Evolutionary conservation across 495 filamentous ascomycete genomes (phyloP), one percentile per base, ranked within the genome.

Genomic region (Talaromyces nanjingensis): DNA sequence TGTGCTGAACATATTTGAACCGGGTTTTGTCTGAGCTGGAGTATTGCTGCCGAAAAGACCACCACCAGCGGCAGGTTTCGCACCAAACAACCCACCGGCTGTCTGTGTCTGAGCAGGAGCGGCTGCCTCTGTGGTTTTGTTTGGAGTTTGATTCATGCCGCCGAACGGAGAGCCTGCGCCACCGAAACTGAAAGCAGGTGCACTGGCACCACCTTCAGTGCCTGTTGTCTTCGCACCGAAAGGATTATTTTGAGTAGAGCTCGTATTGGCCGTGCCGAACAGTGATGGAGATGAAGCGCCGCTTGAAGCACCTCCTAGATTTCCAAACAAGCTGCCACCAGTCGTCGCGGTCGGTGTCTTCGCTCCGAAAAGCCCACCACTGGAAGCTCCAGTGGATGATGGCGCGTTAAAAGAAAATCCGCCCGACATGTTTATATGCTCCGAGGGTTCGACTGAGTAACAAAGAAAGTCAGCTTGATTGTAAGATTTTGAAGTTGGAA

Each of bases 61-160:
- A 29, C 69, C 67, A 27, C 67, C 71, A 37, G 73, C 64, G 25
- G 69, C 66, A 18, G 59, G 56, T 7, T 71, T 64, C 18, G 74
- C 76, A 60, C 83, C 83, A 73, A 89, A 89, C n/a, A 83, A 39
- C 22, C 76, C 68, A 25, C 74, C 71, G 27, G 75, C 68, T 4
- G 75, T 68, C n/a, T 76, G 67, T 53, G 75, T 67, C 67, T 74
- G 74, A 18, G 65, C 71, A 53, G 79, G 68, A 53, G 71, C 66
- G 24, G 73, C 64, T 29, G 73, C 68, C 64, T 77, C 76, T 5
- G 67, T 64, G 4, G 76, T 63, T 66, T 81, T 79, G 63, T 70
- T 76, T 6, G 80, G 77, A 20, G 79, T 79, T 55, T 73, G 69
- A 39, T 57, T 66, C 45, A 67, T 59, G 58, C 73, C 70, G 42